A percentile compares a stretch with the other conserved stretches of the same genome.
These are phyloP conservation scores for Amylostereum areolatum DNA, from an alignment of 1,284 basidiomycete genomes.

Conservation along the genomic window DNA sequence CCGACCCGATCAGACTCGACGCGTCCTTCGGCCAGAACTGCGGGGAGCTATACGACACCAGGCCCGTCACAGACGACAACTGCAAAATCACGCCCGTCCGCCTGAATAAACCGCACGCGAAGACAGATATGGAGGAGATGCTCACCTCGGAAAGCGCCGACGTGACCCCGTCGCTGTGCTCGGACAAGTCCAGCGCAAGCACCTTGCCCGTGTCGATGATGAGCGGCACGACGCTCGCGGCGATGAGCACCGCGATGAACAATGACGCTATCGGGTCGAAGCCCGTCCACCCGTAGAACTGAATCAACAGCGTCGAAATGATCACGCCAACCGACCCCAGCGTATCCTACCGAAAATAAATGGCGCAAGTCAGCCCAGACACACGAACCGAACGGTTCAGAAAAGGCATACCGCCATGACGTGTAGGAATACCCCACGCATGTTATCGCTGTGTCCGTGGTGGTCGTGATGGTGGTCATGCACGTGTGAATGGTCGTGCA, in stretches of 20 bases:
- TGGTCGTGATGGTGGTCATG: slow-evolving; percentile 48
- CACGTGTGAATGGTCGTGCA: slow-evolving; percentile 47
- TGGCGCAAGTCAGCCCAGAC: neutral
- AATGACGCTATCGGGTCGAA: slow-evolving; percentile 98
- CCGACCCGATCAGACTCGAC: slow-evolving; percentile 79
- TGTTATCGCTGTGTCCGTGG: slow-evolving; percentile 93
- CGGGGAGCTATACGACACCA: slow-evolving; percentile 75
- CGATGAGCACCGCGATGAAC: slow-evolving; percentile 94
- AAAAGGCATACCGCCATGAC: slow-evolving; percentile 71
- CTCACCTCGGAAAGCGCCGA: slow-evolving; percentile 72
- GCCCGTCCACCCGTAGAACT: slow-evolving; percentile 98
- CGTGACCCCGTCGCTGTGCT: slow-evolving; percentile 61
- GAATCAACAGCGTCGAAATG: slow-evolving; percentile 92
- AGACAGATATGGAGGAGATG: neutral
- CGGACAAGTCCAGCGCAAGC: slow-evolving; percentile 80
- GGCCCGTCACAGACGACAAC: slow-evolving; percentile 65
- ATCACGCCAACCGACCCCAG: slow-evolving; percentile 98
- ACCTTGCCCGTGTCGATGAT: slow-evolving; percentile 92
- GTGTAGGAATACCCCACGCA: slow-evolving; percentile 98
- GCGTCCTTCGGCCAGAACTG: slow-evolving; percentile 98
- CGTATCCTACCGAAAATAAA: slow-evolving; percentile 52
- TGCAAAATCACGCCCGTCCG: slow-evolving; percentile 21
- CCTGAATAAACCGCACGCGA: neutral
- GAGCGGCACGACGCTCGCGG: slow-evolving; percentile 91
- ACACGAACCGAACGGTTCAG: neutral